These are phyloP conservation scores for Erodium trifolium DNA, from an alignment of 441 rosid genomes.

Conservation along the genomic window DNA sequence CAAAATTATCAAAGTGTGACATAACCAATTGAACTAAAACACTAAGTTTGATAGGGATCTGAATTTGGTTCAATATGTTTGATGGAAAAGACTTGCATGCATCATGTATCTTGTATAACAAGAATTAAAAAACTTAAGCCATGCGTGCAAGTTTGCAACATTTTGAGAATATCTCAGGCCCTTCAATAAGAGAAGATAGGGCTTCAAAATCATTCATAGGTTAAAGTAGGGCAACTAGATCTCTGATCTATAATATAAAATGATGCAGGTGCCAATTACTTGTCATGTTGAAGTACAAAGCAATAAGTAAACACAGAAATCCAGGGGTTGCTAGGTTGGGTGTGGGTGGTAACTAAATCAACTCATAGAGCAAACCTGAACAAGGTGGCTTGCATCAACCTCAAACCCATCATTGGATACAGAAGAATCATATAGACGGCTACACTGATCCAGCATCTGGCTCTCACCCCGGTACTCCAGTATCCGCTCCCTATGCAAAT, in stretches of 20 bases:
- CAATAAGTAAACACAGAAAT: not conserved
- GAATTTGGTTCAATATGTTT: too few species aligned
- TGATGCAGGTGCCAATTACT: not conserved
- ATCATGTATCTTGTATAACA: not conserved
- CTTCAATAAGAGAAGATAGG: not conserved
- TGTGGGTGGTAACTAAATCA: slow-evolving; percentile 7
- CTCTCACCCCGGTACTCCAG: slow-evolving; percentile 82
- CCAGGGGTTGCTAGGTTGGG: not conserved
- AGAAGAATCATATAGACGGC: slow-evolving; percentile 92
- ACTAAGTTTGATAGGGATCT: too few species aligned
- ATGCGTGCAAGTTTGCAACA: not conserved
- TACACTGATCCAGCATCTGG: slow-evolving; percentile 82
- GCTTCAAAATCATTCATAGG: not conserved
- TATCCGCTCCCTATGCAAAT: slow-evolving; percentile 54
- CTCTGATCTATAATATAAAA: not conserved
- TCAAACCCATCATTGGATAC: slow-evolving; percentile 80
- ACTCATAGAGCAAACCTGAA: slow-evolving; percentile 51
- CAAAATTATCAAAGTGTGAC: too few species aligned
- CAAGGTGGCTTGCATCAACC: slow-evolving; percentile 75
- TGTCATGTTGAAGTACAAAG: not conserved
- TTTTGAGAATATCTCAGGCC: not conserved
- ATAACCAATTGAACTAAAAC: too few species aligned
- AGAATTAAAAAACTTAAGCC: not conserved
- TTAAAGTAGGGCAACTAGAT: not conserved
- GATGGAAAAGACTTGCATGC: too few species aligned